Evolutionary conservation across 345 rosid genomes (phyloP).

Genomic region (Camelina hispida): DNA sequence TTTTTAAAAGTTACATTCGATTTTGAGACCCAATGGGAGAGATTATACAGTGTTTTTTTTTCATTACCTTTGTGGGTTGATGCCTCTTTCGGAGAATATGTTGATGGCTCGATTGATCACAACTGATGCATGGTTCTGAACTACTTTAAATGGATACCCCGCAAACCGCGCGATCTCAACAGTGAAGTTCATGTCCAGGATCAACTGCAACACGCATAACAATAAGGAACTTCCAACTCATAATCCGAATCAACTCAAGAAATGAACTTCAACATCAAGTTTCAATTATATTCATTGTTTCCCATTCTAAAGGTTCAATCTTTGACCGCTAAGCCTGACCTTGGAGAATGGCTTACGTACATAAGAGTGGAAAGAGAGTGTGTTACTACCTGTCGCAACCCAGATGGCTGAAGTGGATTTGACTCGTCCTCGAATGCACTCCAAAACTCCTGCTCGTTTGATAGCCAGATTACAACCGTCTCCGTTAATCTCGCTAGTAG

Average conservation of each 20-base stretch:
- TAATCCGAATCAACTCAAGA: too few relatives aligned
- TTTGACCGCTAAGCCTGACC: neutral
- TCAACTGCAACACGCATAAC: constrained; percentile 64
- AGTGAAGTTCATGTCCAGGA: constrained; percentile 99
- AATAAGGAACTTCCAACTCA: neutral
- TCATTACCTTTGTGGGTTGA: constrained; percentile 78
- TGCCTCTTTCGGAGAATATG: constrained; percentile 80
- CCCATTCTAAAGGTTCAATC: neutral
- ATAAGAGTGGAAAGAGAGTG: constrained; percentile 23
- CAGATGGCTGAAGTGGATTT: constrained; percentile 70
- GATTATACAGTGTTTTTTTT: neutral
- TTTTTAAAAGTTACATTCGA: neutral
- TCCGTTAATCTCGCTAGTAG: constrained; percentile 95
- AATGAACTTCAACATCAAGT: neutral
- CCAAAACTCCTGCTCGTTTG: constrained; percentile 96
- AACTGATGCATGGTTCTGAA: constrained; percentile 84
- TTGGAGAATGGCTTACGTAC: neutral
- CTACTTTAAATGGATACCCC: constrained; percentile 83
- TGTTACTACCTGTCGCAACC: constrained; percentile 92
- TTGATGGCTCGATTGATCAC: constrained; percentile 84
- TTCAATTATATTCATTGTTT: neutral
- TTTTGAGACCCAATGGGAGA: constrained; percentile 3
- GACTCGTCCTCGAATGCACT: constrained; percentile 83
- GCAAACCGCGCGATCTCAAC: constrained; percentile 97
- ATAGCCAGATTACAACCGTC: constrained; percentile 94